A percentile compares a stretch with the other conserved stretches of the same genome.
Evolutionary conservation across 2,329 filamentous ascomycete species (phyloP).

Genomic region (Stagonosporopsis chrysanthemi): DNA sequence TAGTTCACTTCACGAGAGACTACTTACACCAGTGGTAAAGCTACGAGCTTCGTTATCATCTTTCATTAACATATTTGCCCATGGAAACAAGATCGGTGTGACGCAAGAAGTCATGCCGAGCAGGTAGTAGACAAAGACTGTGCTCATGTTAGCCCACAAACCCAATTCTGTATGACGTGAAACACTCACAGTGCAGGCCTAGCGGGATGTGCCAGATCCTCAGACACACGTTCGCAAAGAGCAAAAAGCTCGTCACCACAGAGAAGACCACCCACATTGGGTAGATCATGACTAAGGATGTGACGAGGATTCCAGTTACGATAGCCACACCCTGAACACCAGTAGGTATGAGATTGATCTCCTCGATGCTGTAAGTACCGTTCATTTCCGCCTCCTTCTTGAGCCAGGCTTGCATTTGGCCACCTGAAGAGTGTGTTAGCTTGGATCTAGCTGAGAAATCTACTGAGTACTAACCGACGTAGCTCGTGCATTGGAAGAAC

Average conservation of each 20-base stretch:
- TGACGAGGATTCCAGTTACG: slow-evolving; percentile 57
- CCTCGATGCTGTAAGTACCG: slow-evolving; percentile 52
- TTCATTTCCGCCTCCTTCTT: slow-evolving; percentile 50
- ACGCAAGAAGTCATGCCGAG: slow-evolving; percentile 35
- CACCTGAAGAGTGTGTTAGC: slow-evolving; percentile 3
- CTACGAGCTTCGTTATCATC: slow-evolving; percentile 53
- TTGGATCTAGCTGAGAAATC: background rate
- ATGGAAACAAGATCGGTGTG: slow-evolving; percentile 38
- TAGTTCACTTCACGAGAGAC: too few species aligned
- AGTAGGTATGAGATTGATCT: slow-evolving; percentile 59
- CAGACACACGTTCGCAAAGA: slow-evolving; percentile 56
- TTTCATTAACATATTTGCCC: slow-evolving; percentile 37
- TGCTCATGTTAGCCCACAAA: slow-evolving; percentile 4
- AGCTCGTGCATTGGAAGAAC: slow-evolving; percentile 45
- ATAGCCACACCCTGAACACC: slow-evolving; percentile 56
- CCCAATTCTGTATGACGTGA: too few species aligned
- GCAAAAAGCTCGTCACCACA: slow-evolving; percentile 43
- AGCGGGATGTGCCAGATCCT: slow-evolving; percentile 57
- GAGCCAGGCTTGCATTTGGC: slow-evolving; percentile 61
- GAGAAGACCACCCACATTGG: slow-evolving; percentile 57
- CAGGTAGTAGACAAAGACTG: slow-evolving; percentile 36
- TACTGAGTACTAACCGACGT: slow-evolving; percentile 40
- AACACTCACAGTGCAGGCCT: slow-evolving; percentile 40
- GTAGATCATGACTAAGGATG: slow-evolving; percentile 58
- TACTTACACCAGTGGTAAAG: slow-evolving; percentile 39